These are phyloP conservation scores for Sclerotinia nivalis DNA, from an alignment of 2,329 filamentous ascomycete species.

Conservation along the genomic window DNA sequence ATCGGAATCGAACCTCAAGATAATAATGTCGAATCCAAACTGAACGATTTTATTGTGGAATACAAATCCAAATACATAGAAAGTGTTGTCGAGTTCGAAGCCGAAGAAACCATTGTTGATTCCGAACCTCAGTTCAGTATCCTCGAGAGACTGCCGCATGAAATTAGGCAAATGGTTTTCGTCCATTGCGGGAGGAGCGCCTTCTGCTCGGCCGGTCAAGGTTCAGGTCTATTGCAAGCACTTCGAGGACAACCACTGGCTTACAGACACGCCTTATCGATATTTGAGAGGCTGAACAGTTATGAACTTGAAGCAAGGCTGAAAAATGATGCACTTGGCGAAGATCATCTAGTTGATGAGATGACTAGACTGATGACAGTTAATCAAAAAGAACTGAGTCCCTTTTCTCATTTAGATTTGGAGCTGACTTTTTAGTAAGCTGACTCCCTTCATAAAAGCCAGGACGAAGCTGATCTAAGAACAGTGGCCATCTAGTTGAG, in stretches of 20 bases:
- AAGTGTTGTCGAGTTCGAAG: neutral
- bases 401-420: neutral
- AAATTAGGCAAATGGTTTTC: neutral
- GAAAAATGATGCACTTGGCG: neutral
- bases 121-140: neutral
- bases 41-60: neutral
- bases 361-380: neutral
- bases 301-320: neutral
- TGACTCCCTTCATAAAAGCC: too few species aligned
- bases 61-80: neutral
- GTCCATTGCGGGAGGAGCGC: neutral
- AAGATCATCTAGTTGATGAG: neutral
- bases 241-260: neutral
- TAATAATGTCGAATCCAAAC: too few species aligned
- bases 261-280: neutral
- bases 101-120: neutral
- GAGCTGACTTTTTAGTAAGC: neutral
- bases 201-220: neutral
- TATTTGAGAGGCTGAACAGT: neutral
- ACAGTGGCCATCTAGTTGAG: neutral
- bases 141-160: neutral
- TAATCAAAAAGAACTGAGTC: neutral
- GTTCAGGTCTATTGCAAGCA: neutral
- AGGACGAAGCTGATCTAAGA: neutral
- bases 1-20: too few species aligned